Evolutionary conservation across 2,329 filamentous ascomycete genomes (phyloP), one percentile per base, ranked within the genome.

Genomic region (Fusarium duplospermum): DNA sequence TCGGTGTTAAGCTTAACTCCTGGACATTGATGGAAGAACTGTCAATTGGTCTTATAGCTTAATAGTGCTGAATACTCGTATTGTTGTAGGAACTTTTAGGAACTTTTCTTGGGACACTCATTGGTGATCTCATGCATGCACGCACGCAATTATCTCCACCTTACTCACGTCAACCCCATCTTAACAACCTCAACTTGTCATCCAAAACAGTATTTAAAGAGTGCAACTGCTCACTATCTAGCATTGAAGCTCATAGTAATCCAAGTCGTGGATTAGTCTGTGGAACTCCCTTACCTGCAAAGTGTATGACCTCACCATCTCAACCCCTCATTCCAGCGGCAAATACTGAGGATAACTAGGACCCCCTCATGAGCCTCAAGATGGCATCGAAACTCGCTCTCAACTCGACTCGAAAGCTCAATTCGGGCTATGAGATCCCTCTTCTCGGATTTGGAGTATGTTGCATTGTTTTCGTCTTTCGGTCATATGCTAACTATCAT

Each of bases 381-480:
- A 89, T 89, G 88, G 80, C 87, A 4, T 77, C 85, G 35, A 81
- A 80, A 60, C 82, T 89, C 66, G 85, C 74, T 13, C 80, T 89
- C 67, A 79, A 84, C 54, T 88, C 87, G 8, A 85, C 83, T 18
- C 74, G 86, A 76, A 89, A 88, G 83, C 84, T 90, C 66, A 87
- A 86, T 76, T 90, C 86, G 78, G 88, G 88, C 74, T 83, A 88
- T 70, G 84, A 87, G 62, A 83, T 90, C 3, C 88, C 88, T 1
- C 81, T 82, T 10, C 80, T 90, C 22, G 88, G 88, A 54, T 90
- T 87, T 69, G 88, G 88, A 61, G 88, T 89, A 82, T 76, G 87
- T 82, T 18, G 13, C 20, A 57, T 45, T 38, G 31, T 14, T 42
- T 13, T 27, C 45, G 13, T 42, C 8, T 2, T 54, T 22, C 4